phyloP scores from a whole-genome alignment of 371 early-diverging fungal genomes.

The Mucor saturninus region DNA sequence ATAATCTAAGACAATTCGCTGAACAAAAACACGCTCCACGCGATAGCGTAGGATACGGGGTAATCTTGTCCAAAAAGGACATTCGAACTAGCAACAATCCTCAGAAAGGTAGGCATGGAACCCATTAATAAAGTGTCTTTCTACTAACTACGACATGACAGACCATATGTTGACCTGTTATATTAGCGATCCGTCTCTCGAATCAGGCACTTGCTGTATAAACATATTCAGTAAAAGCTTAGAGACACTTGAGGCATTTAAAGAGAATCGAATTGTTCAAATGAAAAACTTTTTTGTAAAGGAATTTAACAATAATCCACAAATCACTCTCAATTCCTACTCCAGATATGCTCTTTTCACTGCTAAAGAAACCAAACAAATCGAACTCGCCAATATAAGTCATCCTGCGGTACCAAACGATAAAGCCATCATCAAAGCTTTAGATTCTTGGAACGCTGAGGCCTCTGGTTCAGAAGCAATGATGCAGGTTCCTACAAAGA shows the following conservation, averaged over 20 bases:
- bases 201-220: too few species aligned
- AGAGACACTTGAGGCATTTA: not conserved
- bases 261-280: not conserved
- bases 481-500: not conserved
- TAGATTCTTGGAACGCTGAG: not conserved
- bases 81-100: too few species aligned
- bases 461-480: not conserved
- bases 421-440: not conserved
- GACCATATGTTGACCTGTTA: too few species aligned
- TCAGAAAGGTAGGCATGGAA: too few species aligned
- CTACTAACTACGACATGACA: too few species aligned
- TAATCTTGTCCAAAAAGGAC: too few species aligned
- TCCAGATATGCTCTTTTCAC: too few species aligned
- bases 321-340: not conserved
- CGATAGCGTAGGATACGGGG: too few species aligned
- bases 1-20: not conserved
- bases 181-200: too few species aligned
- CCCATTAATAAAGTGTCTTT: too few species aligned
- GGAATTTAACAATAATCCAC: not conserved
- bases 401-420: not conserved
- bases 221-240: not conserved
- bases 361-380: too few species aligned
- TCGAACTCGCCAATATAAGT: not conserved
- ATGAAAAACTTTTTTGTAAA: not conserved
- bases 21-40: too few species aligned